phyloP scores from a whole-genome alignment of 768 basidiomycete species.

The Tephrocybe sp. region DNA sequence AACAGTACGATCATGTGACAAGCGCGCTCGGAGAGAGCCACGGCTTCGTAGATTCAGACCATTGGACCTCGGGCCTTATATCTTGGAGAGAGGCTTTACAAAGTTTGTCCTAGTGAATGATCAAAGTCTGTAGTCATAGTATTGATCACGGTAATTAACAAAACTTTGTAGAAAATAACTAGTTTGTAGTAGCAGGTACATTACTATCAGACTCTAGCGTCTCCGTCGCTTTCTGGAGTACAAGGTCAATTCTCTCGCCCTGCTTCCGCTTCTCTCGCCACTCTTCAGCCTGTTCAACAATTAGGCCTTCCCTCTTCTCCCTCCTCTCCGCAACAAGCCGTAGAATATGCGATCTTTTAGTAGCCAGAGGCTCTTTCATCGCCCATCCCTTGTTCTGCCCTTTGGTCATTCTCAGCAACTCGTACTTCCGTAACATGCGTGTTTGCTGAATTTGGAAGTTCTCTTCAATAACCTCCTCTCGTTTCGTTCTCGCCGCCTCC shows the following conservation, averaged over 20 bases:
- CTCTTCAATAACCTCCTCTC: conserved; percentile 62
- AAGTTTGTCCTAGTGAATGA: too few relatives aligned
- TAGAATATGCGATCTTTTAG: conserved; percentile 44
- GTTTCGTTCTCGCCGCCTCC: conserved; percentile 44
- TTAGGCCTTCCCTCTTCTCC: conserved; percentile 35
- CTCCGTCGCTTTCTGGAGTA: neutral
- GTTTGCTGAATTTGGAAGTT: conserved; percentile 48
- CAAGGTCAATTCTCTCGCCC: conserved; percentile 24
- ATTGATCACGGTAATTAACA: too few relatives aligned
- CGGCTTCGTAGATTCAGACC: too few relatives aligned
- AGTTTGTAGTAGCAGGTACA: conserved; percentile 4
- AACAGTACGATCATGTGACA: conserved; percentile 19
- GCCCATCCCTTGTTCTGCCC: conserved; percentile 40
- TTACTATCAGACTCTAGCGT: conserved; percentile 4
- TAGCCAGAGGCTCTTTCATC: conserved; percentile 38
- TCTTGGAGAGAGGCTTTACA: too few relatives aligned
- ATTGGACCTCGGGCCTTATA: too few relatives aligned
- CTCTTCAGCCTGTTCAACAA: conserved; percentile 30
- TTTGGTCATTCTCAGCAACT: conserved; percentile 35
- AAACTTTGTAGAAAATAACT: neutral
- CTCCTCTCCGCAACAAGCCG: conserved; percentile 40
- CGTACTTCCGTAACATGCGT: conserved; percentile 32
- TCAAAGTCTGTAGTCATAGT: too few relatives aligned
- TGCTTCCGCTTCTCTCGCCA: conserved; percentile 33
- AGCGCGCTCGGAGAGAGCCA: too few relatives aligned